phyloP scores from a whole-genome alignment of 192 early-diverging fungal genomes.

The Coemansia sp. region DNA sequence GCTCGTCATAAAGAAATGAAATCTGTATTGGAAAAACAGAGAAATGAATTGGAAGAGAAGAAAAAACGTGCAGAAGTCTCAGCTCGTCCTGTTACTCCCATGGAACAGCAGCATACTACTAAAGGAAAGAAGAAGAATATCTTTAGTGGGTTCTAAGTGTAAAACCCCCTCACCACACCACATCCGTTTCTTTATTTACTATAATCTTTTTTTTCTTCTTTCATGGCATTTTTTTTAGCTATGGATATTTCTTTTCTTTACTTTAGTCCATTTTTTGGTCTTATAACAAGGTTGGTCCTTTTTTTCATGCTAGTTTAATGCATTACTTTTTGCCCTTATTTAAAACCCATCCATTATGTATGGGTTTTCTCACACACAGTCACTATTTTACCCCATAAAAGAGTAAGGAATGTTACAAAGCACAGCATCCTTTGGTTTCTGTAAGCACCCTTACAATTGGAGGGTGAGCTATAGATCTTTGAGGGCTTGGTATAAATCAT shows the following conservation, averaged over 20 bases:
- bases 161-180: too few species aligned
- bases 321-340: too few species aligned
- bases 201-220: background rate
- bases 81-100: constrained; percentile 43
- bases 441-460: too few species aligned
- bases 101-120: constrained; percentile 52
- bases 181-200: constrained; percentile 7
- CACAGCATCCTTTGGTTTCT: background rate
- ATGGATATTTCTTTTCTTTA: background rate
- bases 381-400: background rate
- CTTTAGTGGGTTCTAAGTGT: constrained; percentile 54
- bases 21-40: constrained; percentile 92
- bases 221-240: background rate
- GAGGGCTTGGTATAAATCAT: background rate
- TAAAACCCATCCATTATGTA: too few species aligned
- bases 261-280: background rate
- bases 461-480: too few species aligned
- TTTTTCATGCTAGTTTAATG: background rate
- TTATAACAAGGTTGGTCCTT: background rate
- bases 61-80: constrained; percentile 78
- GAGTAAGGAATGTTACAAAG: background rate
- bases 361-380: too few species aligned
- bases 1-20: constrained; percentile 99
- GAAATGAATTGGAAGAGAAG: constrained; percentile 91
- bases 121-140: constrained; percentile 58